Base-by-base conservation (phyloP, 345 rosid species). In the Melaleuca alternifolia region DNA sequence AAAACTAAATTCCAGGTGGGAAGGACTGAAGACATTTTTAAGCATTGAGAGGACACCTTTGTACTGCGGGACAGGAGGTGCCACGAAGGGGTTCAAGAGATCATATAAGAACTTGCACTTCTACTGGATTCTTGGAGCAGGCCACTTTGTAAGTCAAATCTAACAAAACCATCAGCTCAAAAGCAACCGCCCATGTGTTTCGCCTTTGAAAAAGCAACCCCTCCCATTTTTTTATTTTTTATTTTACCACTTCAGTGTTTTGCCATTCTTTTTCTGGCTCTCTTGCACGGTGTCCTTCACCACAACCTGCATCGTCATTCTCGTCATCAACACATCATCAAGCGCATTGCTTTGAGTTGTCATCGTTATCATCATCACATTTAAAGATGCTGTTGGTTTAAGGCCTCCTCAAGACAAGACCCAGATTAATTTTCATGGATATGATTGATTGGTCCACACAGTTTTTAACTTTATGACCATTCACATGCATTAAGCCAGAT, bases 101-200 rank as follows among this genome's bases (percentile, higher is more conserved):
- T 93, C 98, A 3, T 95, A 92, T 91, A 91, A 94, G 86, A 97
- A 96, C 88, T 89, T 97, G 21, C 95, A 92, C 54, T 96, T 97
- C 26, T 96, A 91, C 86, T 97, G 99, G 99, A 94, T 97, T 91
- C 97, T 97, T 86, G 93, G 93, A 82, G 98, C 99, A n/a, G 99
- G 99, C 62, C 99, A 97, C 89, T 97, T 94, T 90, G 99, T 97
- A 93, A 96, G 98, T 88, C 75, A 54, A 82, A 56, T 88, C 98
- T 96, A 54, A 6, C 54, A 37, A 24, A 10, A 33, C 79, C 33
- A 33, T 6, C 79, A 16, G 26, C 33, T 51, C 53, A 51, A 30
- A 53, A 3, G 33, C 84, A 24, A 82, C 51, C n/a, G 4, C 84
- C n/a, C 18, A 59, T 59, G 37, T 20, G 6, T 77, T 77, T 77